Evolutionary conservation across 106 monocot genomes (phyloP), one percentile per base, ranked within the genome.

Genomic region (Allium fistulosum): DNA sequence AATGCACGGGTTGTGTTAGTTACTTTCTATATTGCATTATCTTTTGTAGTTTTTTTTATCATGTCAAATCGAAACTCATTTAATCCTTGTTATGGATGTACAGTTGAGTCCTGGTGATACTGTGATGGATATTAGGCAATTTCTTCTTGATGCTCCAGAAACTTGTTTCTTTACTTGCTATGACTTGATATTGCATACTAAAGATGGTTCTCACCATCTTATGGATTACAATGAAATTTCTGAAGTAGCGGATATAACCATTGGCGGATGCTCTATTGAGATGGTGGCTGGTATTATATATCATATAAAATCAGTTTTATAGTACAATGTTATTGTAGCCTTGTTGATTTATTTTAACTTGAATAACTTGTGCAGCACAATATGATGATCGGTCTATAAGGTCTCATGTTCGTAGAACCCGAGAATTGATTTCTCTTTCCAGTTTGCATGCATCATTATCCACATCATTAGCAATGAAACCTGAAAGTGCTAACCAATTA

Each of bases 331-430:
- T 50, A 37, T 10, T 11, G 0, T 46, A 62, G 58, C 27, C 10
- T 37, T 69, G 11, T 52, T 57, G 48, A 47, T 6, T 27, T 16
- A 28, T 61, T 52, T 52, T 72, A 7, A 10, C 61, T 72, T 22
- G 49, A 45, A 53, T 67, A 46, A 9, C 5, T 75, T 37, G 37
- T 58, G 37, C 87, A 99, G 99, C 86, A 66, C 75, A 85, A 63
- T 99, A 99, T 87, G 99, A 99, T 81, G 99, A 90, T 58, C 84
- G 93, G 74, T 99, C 99, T 62, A 90, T 99, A 67, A 87, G 99
- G 75, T 84, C 89, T 74, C 99, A 99, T 66, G 75, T 93, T 22
- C 81, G 72, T 66, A 92, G 90, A 75, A 58, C 87, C 11, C 76
- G 93, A 26, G 93, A 99, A 48, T 75, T 99, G 62, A 77, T 99